Conservation (phyloP, 192 early-diverging fungal genomes). For the Coemansia furcata region DNA sequence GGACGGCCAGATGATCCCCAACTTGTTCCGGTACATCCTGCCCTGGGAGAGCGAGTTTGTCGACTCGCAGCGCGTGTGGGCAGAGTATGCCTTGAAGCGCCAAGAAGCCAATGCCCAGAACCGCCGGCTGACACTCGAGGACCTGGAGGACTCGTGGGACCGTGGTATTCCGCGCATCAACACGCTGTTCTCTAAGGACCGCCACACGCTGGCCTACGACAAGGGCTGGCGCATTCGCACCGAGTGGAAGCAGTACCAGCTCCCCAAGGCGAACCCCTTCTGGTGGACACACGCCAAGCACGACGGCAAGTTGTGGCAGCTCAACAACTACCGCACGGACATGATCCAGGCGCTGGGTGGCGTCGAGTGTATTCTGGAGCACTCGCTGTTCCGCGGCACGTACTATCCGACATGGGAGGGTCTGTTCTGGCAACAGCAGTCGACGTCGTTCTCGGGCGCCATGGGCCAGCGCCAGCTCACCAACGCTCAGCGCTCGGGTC, state of each 20-base stretch:
- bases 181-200: conserved; percentile 97
- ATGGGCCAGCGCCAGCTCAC: conserved; percentile 98
- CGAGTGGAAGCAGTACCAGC: conserved; percentile 97
- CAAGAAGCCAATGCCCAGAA: conserved; percentile 97
- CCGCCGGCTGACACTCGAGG: conserved; percentile 96
- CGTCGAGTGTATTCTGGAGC: conserved; percentile 98
- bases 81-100: conserved; percentile 96
- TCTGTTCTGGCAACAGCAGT: conserved; percentile 92
- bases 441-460: conserved; percentile 70
- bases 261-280: conserved; percentile 94
- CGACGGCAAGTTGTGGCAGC: conserved; percentile 89
- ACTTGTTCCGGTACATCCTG: conserved; percentile 95
- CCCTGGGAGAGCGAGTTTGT: conserved; percentile 99
- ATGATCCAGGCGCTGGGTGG: conserved; percentile 99
- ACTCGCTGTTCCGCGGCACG: conserved; percentile 97
- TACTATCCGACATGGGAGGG: conserved; percentile 99
- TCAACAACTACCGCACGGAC: conserved; percentile 97
- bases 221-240: conserved; percentile 98
- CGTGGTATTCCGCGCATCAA: conserved; percentile 98
- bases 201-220: conserved; percentile 98
- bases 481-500: conserved; percentile 95
- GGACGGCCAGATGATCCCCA: conserved; percentile 96
- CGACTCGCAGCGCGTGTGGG: conserved; percentile 99
- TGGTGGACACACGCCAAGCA: conserved; percentile 85
- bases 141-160: conserved; percentile 98